Conservation (phyloP, 2,329 filamentous ascomycete genomes). For the Trichoderma atroviride region DNA sequence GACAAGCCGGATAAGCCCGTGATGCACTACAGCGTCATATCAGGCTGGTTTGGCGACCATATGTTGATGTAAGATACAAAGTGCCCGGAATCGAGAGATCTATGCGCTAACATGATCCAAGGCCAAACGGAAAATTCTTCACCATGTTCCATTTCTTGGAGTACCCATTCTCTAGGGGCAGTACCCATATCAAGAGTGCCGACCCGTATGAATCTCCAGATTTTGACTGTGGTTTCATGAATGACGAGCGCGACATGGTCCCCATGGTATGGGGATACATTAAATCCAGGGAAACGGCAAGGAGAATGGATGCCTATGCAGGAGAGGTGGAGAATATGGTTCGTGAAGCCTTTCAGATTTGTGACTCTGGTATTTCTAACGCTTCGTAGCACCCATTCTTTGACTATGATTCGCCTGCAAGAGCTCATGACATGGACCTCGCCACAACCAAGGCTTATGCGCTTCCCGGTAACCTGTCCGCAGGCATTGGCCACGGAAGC, state of each 20-base stretch:
- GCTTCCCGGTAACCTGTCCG: constrained; percentile 13
- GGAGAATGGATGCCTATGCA: constrained; percentile 55
- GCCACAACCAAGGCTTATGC: constrained; percentile 20
- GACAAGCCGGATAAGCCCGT: constrained; percentile 45
- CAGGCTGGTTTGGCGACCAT: constrained; percentile 21
- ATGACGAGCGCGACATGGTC: constrained; percentile 57
- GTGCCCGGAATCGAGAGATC: neutral
- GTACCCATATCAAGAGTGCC: constrained; percentile 54
- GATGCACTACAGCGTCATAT: constrained; percentile 43
- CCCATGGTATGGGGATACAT: constrained; percentile 65
- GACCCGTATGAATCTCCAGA: constrained; percentile 47
- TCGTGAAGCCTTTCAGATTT: neutral
- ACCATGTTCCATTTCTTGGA: constrained; percentile 55
- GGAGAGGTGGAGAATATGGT: constrained; percentile 40
- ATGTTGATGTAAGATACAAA: constrained; percentile 22
- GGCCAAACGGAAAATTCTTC: constrained; percentile 48
- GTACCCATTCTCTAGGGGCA: constrained; percentile 56
- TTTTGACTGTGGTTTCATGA: constrained; percentile 60
- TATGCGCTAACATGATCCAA: neutral
- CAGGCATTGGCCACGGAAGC: constrained; percentile 18
- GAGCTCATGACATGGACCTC: constrained; percentile 30
- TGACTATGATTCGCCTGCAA: constrained; percentile 43
- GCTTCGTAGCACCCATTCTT: constrained; percentile 33
- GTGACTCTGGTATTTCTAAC: neutral
- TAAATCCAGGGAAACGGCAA: constrained; percentile 58